phyloP scores from a whole-genome alignment of 768 basidiomycete genomes.

The Mycena chlorophos region DNA sequence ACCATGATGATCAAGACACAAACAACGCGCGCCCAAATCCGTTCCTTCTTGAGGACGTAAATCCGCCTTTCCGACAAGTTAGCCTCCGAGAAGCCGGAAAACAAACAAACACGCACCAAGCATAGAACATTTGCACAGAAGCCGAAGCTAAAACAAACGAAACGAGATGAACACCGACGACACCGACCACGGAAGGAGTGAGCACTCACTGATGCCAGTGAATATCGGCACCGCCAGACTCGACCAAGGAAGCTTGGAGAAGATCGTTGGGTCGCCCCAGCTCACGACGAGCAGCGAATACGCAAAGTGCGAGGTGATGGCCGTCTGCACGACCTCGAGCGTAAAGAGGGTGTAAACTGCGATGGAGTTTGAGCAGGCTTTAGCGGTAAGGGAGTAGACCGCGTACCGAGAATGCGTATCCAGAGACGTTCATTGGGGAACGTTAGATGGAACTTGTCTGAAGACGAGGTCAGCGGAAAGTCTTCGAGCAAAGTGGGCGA shows the following conservation, averaged over 20 bases:
- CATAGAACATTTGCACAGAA: neutral
- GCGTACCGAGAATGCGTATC: conserved; percentile 1
- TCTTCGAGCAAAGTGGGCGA: neutral
- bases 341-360: conserved; percentile 9
- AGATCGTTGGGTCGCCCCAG: conserved; percentile 18
- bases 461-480: neutral
- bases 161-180: neutral
- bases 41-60: neutral
- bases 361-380: too few species aligned
- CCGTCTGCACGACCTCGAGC: conserved; percentile 24
- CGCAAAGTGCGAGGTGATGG: conserved; percentile 18
- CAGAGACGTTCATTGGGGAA: conserved; percentile 4
- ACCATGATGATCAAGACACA: conserved; percentile 1
- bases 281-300: conserved; percentile 19
- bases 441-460: conserved; percentile 3
- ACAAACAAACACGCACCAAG: neutral
- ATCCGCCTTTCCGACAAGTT: neutral
- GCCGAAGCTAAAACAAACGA: neutral
- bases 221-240: conserved; percentile 16
- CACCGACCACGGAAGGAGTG: neutral
- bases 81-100: neutral
- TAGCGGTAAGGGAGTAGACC: neutral
- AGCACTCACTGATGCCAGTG: conserved; percentile 19
- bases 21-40: neutral
- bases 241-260: conserved; percentile 20